Evolutionary conservation across 164 flowering plant genomes (phyloP).

Genomic region (Chimonanthus praecox): DNA sequence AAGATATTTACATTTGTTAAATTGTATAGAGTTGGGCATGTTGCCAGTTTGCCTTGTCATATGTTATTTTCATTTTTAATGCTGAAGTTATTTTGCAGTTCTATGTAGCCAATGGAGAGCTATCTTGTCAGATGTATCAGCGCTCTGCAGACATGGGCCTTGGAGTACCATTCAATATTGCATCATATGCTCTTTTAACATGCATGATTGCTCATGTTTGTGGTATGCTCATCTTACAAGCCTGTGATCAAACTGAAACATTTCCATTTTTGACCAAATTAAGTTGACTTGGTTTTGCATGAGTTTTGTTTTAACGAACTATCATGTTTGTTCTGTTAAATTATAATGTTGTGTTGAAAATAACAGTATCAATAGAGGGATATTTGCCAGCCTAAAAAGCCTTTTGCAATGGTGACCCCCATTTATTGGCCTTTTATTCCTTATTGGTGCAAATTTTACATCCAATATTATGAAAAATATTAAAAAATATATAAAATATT

Average conservation of each 20-base stretch:
- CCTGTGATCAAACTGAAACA: background rate
- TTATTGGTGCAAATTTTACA: too few relatives aligned
- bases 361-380: too few relatives aligned
- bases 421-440: too few relatives aligned
- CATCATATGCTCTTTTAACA: slow-evolving; percentile 85
- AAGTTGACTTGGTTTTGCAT: background rate
- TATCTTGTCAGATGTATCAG: slow-evolving; percentile 98
- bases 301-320: background rate
- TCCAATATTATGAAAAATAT: too few relatives aligned
- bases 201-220: slow-evolving; percentile 98
- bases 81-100: slow-evolving; percentile 44
- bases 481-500: too few relatives aligned
- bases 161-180: slow-evolving; percentile 96
- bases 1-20: background rate
- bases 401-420: too few relatives aligned
- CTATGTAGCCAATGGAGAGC: slow-evolving; percentile 82
- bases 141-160: slow-evolving; percentile 99
- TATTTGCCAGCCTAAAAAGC: too few relatives aligned
- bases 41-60: background rate
- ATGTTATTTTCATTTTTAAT: background rate
- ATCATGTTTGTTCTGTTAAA: background rate
- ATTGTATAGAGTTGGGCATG: background rate
- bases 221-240: slow-evolving; percentile 41
- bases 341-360: too few relatives aligned
- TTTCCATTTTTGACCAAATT: background rate